These are phyloP conservation scores for Sclerospora graminicola DNA, from an alignment of 352 stramenopile genomes.

Conservation along the genomic window DNA sequence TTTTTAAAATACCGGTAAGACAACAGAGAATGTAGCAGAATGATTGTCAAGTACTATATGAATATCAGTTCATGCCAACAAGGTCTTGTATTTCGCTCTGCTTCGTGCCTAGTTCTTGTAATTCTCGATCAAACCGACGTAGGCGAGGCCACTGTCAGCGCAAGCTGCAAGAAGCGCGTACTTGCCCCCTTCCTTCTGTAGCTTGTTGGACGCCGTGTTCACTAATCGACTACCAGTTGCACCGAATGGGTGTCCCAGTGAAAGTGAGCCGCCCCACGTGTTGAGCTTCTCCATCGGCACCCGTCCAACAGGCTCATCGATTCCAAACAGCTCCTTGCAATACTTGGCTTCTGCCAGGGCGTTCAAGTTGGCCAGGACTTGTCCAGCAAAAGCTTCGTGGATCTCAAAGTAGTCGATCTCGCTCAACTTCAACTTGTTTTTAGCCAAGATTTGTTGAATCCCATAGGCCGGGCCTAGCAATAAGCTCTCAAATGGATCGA, in stretches of 20 bases:
- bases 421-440: constrained; percentile 81
- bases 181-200: constrained; percentile 92
- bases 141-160: constrained; percentile 95
- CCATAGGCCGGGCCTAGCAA: constrained; percentile 94
- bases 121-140: constrained; percentile 91
- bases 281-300: constrained; percentile 95
- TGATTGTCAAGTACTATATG: constrained; percentile 3
- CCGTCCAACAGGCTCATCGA: constrained; percentile 84
- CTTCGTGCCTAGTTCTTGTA: constrained; percentile 44
- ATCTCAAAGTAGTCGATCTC: constrained; percentile 99
- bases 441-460: constrained; percentile 74
- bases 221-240: constrained; percentile 94
- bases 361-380: constrained; percentile 96
- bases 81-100: constrained; percentile 3
- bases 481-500: constrained; percentile 94
- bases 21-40: no score
- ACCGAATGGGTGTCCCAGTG: constrained; percentile 96
- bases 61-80: no score
- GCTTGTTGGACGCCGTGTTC: constrained; percentile 94
- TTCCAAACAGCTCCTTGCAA: constrained; percentile 91
- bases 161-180: constrained; percentile 96
- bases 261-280: constrained; percentile 93
- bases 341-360: constrained; percentile 92
- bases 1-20: no score
- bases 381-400: constrained; percentile 97